Percentiles rank a stretch among this genome's conserved stretches.
Conservation (phyloP, 352 stramenopile genomes). For the Pythium phragmiticola region DNA sequence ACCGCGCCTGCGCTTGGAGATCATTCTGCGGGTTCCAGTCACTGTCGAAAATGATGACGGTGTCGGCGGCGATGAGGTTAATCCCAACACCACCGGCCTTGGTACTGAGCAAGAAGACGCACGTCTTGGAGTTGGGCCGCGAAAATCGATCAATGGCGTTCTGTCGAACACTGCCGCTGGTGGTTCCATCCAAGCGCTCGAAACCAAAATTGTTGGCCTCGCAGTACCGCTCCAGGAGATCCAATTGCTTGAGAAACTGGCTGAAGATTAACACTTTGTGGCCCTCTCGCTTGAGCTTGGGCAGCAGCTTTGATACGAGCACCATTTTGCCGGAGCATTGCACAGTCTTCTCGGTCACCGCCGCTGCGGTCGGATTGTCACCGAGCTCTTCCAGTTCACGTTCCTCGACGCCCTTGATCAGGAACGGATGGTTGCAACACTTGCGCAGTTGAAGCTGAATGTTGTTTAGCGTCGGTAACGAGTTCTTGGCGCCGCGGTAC, state of each 20-base stretch:
- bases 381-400: constrained; percentile 76
- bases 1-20: constrained; percentile 90
- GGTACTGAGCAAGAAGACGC: constrained; percentile 98
- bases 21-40: constrained; percentile 99
- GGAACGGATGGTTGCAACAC: constrained; percentile 90
- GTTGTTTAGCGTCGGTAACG: constrained; percentile 90
- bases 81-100: constrained; percentile 94
- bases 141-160: constrained; percentile 86
- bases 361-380: constrained; percentile 38
- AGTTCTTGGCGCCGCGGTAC: constrained; percentile 76
- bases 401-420: constrained; percentile 92
- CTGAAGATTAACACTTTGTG: constrained; percentile 99
- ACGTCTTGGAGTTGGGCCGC: constrained; percentile 90
- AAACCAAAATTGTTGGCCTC: constrained; percentile 89
- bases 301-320: constrained; percentile 98
- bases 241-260: constrained; percentile 98
- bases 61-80: constrained; percentile 93
- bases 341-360: constrained; percentile 93
- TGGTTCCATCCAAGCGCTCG: constrained; percentile 98
- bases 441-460: constrained; percentile 92
- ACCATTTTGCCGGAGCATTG: constrained; percentile 99
- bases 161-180: constrained; percentile 89
- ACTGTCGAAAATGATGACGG: constrained; percentile 98
- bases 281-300: constrained; percentile 94
- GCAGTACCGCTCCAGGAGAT: constrained; percentile 99